Base-by-base conservation (phyloP, 1,139 yeast genomes). In the Suhomyces kunorum region DNA sequence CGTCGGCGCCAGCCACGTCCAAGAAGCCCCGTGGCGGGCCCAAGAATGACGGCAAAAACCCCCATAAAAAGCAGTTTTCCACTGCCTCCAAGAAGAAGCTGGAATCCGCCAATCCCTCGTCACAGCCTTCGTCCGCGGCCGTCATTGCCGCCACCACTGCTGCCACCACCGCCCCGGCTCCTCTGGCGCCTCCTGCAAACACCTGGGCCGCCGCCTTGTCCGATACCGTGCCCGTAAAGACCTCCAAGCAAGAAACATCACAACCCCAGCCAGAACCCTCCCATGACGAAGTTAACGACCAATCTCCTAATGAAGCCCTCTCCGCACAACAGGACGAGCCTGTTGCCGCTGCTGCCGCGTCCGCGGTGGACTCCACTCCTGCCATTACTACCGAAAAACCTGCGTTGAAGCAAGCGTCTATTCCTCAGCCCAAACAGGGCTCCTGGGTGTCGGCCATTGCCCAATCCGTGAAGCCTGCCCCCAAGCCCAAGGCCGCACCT, bases 371-470 rank as follows among this genome's bases (percentile, higher is more conserved):
- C 38, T 18, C 46, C 30, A 35, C 51, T 18, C 49, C 54, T 24
- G 20, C 41, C 13, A 20, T 43, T 24, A 37, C 51, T 32, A 36
- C 44, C 34, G 50, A 46, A 43, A 56, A 57, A 40, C 61, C 64
- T 27, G 60, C 51, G 31, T 57, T 60, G 48, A 64, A 59, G 45
- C 57, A 56, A 46, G 64, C 68, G 24, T 48, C 63, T 20, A 54
- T 64, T 34, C 64, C 71, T 20, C 56, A 55, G 41, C 68, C 56
- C 44, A 51, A 57, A 49, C 60, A 64, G 48, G 63, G 69, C 15
- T 68, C 82, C 5, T 78, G 83, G 84, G 83, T 81, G 24, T 70
- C 81, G 22, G 79, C 79, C 44, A 77, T 78, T 50, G 74, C 83
- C 39, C 81, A 84, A 46, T 38, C 40, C 8, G 74, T 76, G 54